Evolutionary conservation across 768 basidiomycete genomes (phyloP).

Genomic region (Amanita pallidorosea): DNA sequence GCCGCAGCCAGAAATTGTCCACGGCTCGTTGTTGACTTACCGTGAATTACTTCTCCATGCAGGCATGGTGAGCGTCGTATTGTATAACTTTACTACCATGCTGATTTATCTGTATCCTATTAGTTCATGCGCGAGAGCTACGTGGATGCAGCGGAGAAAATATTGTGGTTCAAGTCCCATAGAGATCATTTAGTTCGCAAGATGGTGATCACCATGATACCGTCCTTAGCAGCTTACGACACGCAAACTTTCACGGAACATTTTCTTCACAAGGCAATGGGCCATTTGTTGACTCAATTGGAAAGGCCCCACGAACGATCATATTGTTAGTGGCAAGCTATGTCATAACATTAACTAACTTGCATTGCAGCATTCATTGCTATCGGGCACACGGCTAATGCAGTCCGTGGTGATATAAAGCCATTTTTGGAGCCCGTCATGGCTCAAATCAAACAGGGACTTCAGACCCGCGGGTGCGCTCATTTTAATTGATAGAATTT

Average conservation of each 20-base stretch:
- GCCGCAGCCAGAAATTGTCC: conserved; percentile 77
- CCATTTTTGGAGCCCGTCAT: conserved; percentile 90
- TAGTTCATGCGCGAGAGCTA: conserved; percentile 88
- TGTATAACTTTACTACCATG: not conserved
- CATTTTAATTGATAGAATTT: not conserved
- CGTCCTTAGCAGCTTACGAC: conserved; percentile 90
- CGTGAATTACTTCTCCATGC: conserved; percentile 86
- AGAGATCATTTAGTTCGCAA: conserved; percentile 82
- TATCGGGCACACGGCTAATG: conserved; percentile 88
- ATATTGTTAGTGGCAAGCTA: conserved; percentile 47
- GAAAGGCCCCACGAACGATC: conserved; percentile 84
- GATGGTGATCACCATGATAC: conserved; percentile 93
- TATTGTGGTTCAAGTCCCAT: conserved; percentile 80
- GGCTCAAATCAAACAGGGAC: conserved; percentile 77
- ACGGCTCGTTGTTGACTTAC: conserved; percentile 87
- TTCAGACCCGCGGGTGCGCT: conserved; percentile 73
- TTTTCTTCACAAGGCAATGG: conserved; percentile 92
- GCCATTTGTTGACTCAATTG: conserved; percentile 76
- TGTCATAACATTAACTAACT: conserved; percentile 4
- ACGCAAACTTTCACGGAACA: conserved; percentile 85
- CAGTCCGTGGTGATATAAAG: conserved; percentile 92
- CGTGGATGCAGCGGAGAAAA: conserved; percentile 79
- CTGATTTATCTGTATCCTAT: not conserved
- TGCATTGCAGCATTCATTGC: conserved; percentile 73
- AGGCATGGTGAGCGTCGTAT: conserved; percentile 61